Evolutionary conservation across 2,329 filamentous ascomycete genomes (phyloP), one percentile per base, ranked within the genome.

Genomic region (Phaeosphaeria sp.): DNA sequence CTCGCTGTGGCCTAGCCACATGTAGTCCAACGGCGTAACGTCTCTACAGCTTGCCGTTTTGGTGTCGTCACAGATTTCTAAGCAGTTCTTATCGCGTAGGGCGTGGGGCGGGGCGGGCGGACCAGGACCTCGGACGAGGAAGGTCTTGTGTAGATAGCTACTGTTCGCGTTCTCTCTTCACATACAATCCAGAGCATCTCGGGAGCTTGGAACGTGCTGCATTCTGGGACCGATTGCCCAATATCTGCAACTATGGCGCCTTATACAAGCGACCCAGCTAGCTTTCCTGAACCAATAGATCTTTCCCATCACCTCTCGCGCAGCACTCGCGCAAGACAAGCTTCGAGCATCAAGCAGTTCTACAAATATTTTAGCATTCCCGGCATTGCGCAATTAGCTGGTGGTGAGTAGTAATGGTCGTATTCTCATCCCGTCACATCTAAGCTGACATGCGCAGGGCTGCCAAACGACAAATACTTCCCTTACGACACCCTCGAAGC

Each of bases 401-500:
- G 86, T 69, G 86, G 86, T 84, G 74, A 21, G 54, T 48, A 21
- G 15, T 36, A 22, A 1, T 2, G 2, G 13, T 27, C 4, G 21
- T 46, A 22, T 21, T 22, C 11, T n/a, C 9, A 15, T 6, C 15
- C 20, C 22, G 15, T 25, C 72, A 46, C 71, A 57, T 18, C 8
- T 3, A 40, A 40, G 43, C 43, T 53, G 43, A 47, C 27, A 17
- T 49, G 20, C 27, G 6, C 62, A 93, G 91, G 92, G 59, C 85
- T 96, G 21, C 93, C 93, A 17, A 89, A 95, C 76, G 83, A 89
- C 40, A 85, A 85, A 56, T 92, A 92, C 79, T 97, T 97, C 72
- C 93, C 93, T 8, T 97, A 91, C 77, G 93, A 97, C 69, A 95
- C 92, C 0, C 87, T 97, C 61, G 92, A 96, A 78, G 91, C 93